A percentile compares a stretch with the other conserved stretches of the same genome.
These are phyloP conservation scores for Euphorbia pulcherrima DNA, from an alignment of 345 rosid species.

Conservation along the genomic window DNA sequence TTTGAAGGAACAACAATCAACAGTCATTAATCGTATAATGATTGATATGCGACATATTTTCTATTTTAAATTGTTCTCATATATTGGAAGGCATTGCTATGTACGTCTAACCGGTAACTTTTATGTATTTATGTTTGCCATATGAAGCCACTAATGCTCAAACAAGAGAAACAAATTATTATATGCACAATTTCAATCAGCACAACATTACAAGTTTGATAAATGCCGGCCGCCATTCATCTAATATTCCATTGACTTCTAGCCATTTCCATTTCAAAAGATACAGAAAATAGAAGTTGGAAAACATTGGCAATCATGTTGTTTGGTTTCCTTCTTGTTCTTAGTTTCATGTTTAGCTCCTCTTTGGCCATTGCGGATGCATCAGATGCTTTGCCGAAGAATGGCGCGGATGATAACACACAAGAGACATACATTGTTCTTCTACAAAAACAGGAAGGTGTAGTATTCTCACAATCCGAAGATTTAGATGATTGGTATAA, in stretches of 20 bases:
- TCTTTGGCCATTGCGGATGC: background rate
- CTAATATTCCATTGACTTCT: no score
- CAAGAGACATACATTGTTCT: conserved; percentile 29
- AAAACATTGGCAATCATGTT: background rate
- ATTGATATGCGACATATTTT: background rate
- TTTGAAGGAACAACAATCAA: no score
- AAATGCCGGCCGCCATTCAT: no score
- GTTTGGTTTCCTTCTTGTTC: background rate
- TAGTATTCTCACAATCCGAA: conserved; percentile 6
- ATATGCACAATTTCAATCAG: background rate
- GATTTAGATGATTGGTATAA: conserved; percentile 25
- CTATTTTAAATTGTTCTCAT: no score
- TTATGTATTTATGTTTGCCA: background rate
- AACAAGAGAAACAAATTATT: background rate
- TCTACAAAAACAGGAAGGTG: conserved; percentile 18
- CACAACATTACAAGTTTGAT: no score
- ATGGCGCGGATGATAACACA: background rate
- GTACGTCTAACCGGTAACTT: background rate
- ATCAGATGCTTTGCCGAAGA: background rate
- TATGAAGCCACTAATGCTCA: background rate
- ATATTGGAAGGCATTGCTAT: background rate
- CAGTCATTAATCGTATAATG: no score
- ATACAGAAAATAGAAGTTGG: background rate
- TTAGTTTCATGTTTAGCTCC: background rate
- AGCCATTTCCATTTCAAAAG: no score